Conservation (phyloP, 106 monocot genomes). For the Chionographis japonica region DNA sequence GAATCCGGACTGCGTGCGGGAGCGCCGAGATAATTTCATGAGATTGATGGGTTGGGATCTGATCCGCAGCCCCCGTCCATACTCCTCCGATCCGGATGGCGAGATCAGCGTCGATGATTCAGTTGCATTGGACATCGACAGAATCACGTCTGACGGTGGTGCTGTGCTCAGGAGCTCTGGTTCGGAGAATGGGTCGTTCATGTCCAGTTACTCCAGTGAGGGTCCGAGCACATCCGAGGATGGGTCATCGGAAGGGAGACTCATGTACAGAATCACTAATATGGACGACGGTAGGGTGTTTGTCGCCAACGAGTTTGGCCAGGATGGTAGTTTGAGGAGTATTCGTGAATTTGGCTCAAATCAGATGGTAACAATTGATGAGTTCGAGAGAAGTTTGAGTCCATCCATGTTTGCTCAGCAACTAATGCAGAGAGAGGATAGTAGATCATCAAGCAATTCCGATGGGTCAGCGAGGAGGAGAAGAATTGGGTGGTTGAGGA, state of each 20-base stretch:
- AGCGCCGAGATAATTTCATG: conserved; percentile 53
- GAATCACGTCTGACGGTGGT: conserved; percentile 19
- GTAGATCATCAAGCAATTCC: conserved; percentile 14
- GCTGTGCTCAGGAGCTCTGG: conserved; percentile 20
- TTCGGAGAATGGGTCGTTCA: conserved; percentile 13
- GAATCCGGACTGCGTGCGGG: conserved; percentile 40
- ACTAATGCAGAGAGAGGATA: conserved; percentile 35
- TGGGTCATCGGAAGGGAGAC: conserved; percentile 10
- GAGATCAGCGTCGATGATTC: background rate
- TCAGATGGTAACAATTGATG: conserved; percentile 7
- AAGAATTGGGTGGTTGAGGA: conserved; percentile 53
- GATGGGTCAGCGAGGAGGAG: conserved; percentile 20
- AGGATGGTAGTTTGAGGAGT: conserved; percentile 22
- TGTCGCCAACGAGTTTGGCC: conserved; percentile 21
- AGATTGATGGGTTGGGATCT: conserved; percentile 47
- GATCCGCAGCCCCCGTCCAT: background rate
- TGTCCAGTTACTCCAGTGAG: conserved; percentile 23
- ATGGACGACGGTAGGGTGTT: conserved; percentile 43
- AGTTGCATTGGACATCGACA: conserved; percentile 5
- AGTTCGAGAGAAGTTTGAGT: conserved; percentile 20
- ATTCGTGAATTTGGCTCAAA: conserved; percentile 24
- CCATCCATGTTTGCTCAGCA: conserved; percentile 24
- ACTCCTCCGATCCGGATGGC: background rate
- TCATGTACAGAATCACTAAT: conserved; percentile 33
- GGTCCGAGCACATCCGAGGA: conserved; percentile 15